These are phyloP conservation scores for Puccinia horiana DNA, from an alignment of 1,284 basidiomycete species.

Conservation along the genomic window DNA sequence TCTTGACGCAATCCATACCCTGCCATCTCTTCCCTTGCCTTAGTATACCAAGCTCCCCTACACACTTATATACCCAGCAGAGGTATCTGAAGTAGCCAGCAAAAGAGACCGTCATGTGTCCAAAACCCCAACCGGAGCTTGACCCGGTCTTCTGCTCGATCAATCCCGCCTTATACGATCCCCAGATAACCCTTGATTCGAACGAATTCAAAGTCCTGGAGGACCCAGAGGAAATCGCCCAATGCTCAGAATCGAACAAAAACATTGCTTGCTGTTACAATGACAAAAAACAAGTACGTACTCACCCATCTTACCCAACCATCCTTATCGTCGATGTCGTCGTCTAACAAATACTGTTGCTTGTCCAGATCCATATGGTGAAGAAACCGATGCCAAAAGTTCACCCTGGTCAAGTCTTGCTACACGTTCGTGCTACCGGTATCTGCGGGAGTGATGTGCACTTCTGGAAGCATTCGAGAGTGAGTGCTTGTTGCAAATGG, in stretches of 20 bases:
- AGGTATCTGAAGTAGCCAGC: too few species aligned
- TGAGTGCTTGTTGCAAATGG: not conserved
- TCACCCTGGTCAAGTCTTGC: conserved; percentile 55
- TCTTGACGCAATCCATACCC: too few species aligned
- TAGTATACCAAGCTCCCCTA: too few species aligned
- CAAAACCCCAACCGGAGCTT: not conserved
- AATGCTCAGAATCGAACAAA: not conserved
- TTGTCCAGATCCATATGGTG: conserved; percentile 55
- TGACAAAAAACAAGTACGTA: conserved; percentile 38
- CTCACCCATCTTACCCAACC: not conserved
- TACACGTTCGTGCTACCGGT: conserved; percentile 56
- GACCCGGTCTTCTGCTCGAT: conserved; percentile 43
- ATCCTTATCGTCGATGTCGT: not conserved
- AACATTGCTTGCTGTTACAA: conserved; percentile 47
- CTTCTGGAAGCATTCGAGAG: conserved; percentile 56
- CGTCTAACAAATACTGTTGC: not conserved
- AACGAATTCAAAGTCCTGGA: conserved; percentile 36
- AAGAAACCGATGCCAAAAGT: conserved; percentile 52
- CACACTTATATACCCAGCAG: too few species aligned
- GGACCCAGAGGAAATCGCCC: not conserved
- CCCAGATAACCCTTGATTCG: conserved; percentile 6
- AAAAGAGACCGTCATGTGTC: too few species aligned
- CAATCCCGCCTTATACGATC: conserved; percentile 28
- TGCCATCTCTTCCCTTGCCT: too few species aligned
- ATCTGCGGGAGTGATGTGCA: conserved; percentile 55